Evolutionary conservation across 805 yeast genomes (phyloP).

Genomic region (Priceomyces castillae): DNA sequence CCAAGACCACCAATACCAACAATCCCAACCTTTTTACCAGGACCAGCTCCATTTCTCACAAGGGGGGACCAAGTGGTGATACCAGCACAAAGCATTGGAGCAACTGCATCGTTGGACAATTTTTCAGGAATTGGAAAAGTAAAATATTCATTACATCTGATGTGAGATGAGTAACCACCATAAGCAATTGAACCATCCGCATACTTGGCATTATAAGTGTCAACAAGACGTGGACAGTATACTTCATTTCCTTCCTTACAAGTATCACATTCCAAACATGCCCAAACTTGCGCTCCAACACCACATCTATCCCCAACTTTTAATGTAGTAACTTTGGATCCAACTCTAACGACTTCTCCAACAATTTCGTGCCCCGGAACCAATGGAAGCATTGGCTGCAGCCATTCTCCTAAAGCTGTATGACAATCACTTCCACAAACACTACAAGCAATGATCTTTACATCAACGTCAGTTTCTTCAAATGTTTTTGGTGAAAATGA

Average conservation of each 20-base stretch:
- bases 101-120: conserved; percentile 40
- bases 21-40: conserved; percentile 51
- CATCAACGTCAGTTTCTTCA: conserved; percentile 19
- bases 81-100: conserved; percentile 59
- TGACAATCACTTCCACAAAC: conserved; percentile 23
- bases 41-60: conserved; percentile 37
- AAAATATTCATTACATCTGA: conserved; percentile 42
- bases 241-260: conserved; percentile 11
- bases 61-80: conserved; percentile 53
- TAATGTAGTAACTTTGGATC: conserved; percentile 30
- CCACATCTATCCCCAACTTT: conserved; percentile 48
- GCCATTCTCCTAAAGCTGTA: conserved; percentile 13
- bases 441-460: conserved; percentile 9
- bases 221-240: conserved; percentile 33
- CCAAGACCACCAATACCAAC: conserved; percentile 70
- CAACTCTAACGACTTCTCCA: conserved; percentile 25
- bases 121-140: conserved; percentile 49
- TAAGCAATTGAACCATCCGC: conserved; percentile 26
- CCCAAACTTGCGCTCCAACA: conserved; percentile 20
- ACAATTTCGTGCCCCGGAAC: conserved; percentile 26
- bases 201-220: conserved; percentile 30
- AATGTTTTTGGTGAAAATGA: conserved; percentile 36
- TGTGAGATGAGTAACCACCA: conserved; percentile 52
- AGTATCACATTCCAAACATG: conserved; percentile 7
- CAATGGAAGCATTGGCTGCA: conserved; percentile 13